These are phyloP conservation scores for Pseudogymnoascus sp. DNA, from an alignment of 2,329 filamentous ascomycete genomes.

Conservation along the genomic window DNA sequence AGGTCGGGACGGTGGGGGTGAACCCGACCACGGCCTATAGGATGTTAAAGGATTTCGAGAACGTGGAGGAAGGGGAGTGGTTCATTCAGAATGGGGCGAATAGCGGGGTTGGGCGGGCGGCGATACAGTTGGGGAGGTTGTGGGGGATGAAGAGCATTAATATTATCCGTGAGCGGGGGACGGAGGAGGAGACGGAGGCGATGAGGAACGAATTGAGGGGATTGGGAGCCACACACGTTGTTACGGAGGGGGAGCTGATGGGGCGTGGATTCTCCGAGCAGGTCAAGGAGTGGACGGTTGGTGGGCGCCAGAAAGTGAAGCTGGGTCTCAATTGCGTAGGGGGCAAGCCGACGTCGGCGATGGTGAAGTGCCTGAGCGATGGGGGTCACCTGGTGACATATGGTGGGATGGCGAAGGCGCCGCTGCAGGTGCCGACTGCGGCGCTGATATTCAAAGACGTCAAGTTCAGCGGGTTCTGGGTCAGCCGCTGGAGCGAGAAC, in stretches of 20 bases:
- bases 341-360: constrained; percentile 69
- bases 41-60: constrained; percentile 75
- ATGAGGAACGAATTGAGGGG: constrained; percentile 53
- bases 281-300: constrained; percentile 56
- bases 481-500: constrained; percentile 77
- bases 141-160: constrained; percentile 93
- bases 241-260: constrained; percentile 43
- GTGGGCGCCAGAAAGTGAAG: constrained; percentile 62
- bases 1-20: constrained; percentile 81
- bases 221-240: constrained; percentile 46
- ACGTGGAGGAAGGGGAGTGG: constrained; percentile 71
- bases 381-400: constrained; percentile 81
- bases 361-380: constrained; percentile 66
- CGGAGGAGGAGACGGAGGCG: constrained; percentile 54
- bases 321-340: constrained; percentile 91
- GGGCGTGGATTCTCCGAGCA: constrained; percentile 39
- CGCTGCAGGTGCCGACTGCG: constrained; percentile 71
- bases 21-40: constrained; percentile 94
- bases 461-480: constrained; percentile 87
- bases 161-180: constrained; percentile 67
- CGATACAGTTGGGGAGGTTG: constrained; percentile 75
- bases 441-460: constrained; percentile 91
- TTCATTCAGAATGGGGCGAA: constrained; percentile 97
- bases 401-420: constrained; percentile 88
- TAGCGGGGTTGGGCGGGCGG: constrained; percentile 81